Base-by-base conservation (phyloP, 2,329 filamentous ascomycete genomes). In the Xylaria sp. region DNA sequence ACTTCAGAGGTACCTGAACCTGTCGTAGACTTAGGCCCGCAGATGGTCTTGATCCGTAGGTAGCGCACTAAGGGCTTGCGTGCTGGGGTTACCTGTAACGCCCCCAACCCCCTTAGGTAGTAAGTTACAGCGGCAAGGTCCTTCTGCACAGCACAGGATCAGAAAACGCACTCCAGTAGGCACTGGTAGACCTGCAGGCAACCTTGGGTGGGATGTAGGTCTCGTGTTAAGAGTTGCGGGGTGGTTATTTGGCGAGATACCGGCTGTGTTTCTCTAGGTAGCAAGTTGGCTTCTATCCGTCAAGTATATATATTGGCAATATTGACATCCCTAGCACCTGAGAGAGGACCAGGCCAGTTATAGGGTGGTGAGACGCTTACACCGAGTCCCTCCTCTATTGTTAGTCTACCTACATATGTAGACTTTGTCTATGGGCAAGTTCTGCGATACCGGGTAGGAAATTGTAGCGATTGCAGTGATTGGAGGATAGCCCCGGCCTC, bases 361-460 rank as follows among this genome's bases (percentile, higher is more conserved):
- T 40, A 62, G 16, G 18, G 44, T 42, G 53, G 58, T 50, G 51
- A 62, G 58, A 54, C 60, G 53, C 62, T 59, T 60, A 64, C 69
- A 61, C 55, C 53, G 12, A 54, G 58, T 48, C 50, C 50, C 60
- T 60, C 61, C 25, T 51, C 42, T 62, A 40, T 53, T 66, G 63
- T 57, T 51, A 44, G 65, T 57, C 64, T 67, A 40, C 57, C 44
- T 61, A 62, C 37, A 53, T 37, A 27, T 42, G 21, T 58, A 32
- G 62, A 57, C 55, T 58, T 58, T 57, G 55, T 47, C 65, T 62
- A 48, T 59, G 53, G 37, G 47, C 44, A 70, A 35, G 9, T 37
- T 54, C 60, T 23, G 32, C 29, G 21, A 48, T n/a, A 21, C 27
- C 42, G 12, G 12, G 50, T 40, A 50, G 10, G 42, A 27, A 57